These are phyloP conservation scores for Pholiota molesta DNA, from an alignment of 768 basidiomycete species.

Conservation along the genomic window DNA sequence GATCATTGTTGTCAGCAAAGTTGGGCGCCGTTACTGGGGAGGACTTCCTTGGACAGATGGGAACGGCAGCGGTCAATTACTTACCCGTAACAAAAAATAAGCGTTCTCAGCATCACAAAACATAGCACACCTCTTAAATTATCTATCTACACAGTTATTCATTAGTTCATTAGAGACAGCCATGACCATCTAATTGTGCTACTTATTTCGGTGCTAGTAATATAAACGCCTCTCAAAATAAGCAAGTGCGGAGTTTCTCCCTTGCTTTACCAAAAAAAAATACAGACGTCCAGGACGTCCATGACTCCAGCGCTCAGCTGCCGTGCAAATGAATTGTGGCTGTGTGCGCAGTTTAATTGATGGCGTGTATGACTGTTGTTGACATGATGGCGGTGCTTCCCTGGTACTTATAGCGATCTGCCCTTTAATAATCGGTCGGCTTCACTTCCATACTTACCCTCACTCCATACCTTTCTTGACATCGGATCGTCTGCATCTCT, in stretches of 20 bases:
- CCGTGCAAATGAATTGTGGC: background rate
- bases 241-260: too few species aligned
- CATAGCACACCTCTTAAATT: background rate
- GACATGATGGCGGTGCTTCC: conserved; percentile 5
- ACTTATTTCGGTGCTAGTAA: too few species aligned
- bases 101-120: background rate
- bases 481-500: background rate
- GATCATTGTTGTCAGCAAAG: conserved; percentile 45
- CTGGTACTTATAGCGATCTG: background rate
- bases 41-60: conserved; percentile 33
- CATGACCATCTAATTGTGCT: too few species aligned
- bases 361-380: background rate
- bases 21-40: conserved; percentile 56
- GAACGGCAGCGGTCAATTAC: background rate
- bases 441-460: background rate
- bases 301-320: too few species aligned
- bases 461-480: background rate
- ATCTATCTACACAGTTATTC: too few species aligned
- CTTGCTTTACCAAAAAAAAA: too few species aligned
- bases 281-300: too few species aligned
- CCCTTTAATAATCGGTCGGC: background rate
- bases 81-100: background rate
- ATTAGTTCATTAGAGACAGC: too few species aligned
- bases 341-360: background rate
- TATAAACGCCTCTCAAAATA: too few species aligned